A percentile compares a stretch with the other conserved stretches of the same genome.
Conservation (phyloP, 1,139 yeast species). For the Hanseniaspora uvarum region DNA sequence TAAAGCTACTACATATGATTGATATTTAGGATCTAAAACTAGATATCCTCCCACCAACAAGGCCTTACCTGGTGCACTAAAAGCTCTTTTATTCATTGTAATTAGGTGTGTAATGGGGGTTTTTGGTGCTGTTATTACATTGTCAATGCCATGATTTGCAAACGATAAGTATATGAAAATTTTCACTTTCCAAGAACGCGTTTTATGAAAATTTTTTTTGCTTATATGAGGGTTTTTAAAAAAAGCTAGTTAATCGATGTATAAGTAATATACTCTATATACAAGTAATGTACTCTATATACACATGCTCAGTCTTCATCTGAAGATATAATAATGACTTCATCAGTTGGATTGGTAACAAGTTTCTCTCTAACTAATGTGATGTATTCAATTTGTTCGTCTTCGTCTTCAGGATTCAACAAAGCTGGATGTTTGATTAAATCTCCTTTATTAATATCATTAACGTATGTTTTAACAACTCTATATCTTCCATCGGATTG, state of each 20-base stretch:
- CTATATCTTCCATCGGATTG: background rate
- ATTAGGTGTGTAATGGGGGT: background rate
- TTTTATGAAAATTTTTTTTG: too few relatives aligned
- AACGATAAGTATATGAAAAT: background rate
- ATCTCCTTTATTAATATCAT: constrained; percentile 3
- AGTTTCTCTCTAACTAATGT: constrained; percentile 14
- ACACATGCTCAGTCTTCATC: constrained; percentile 6
- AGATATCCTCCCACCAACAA: constrained; percentile 88
- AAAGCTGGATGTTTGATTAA: background rate
- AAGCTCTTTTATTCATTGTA: constrained; percentile 29
- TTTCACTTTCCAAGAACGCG: background rate
- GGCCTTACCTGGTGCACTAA: constrained; percentile 94
- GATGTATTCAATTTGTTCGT: background rate
- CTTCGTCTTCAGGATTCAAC: background rate
- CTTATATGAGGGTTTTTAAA: too few relatives aligned
- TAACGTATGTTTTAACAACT: constrained; percentile 3
- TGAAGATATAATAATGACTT: constrained; percentile 12
- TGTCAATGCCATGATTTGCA: background rate
- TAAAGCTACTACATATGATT: constrained; percentile 75
- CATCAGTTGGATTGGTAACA: constrained; percentile 14
- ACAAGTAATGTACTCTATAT: too few relatives aligned
- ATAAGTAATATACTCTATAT: background rate
- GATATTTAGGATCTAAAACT: constrained; percentile 66
- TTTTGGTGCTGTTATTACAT: background rate
- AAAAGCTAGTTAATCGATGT: background rate